phyloP scores from a whole-genome alignment of 345 rosid species.

The Aegle marmelos region DNA sequence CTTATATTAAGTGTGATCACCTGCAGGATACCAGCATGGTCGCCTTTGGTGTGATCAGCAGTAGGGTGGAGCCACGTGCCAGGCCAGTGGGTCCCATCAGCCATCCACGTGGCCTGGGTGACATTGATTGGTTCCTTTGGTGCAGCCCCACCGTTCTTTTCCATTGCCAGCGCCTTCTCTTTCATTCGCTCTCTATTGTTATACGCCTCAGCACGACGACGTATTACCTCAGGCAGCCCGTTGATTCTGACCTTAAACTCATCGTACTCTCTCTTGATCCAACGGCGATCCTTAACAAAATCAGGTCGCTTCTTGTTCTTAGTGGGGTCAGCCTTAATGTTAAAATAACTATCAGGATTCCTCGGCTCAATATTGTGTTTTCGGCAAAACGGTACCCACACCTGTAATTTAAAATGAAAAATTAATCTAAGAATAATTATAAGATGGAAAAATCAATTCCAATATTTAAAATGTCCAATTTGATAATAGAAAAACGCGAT shows the following conservation, averaged over 20 bases:
- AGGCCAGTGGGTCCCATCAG: slow-evolving; percentile 98
- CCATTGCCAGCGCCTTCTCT: slow-evolving; percentile 51
- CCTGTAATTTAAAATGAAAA: background rate
- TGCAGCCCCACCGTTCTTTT: slow-evolving; percentile 53
- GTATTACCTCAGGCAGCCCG: slow-evolving; percentile 75
- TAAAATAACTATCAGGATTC: slow-evolving; percentile 91
- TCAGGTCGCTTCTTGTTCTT: slow-evolving; percentile 80
- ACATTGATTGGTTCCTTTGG: slow-evolving; percentile 47
- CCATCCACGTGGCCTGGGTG: slow-evolving; percentile 92
- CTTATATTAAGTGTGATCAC: slow-evolving; percentile 14
- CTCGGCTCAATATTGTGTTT: slow-evolving; percentile 89
- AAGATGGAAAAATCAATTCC: background rate
- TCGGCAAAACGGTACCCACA: slow-evolving; percentile 95
- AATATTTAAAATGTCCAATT: too few species aligned
- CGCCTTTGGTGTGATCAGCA: slow-evolving; percentile 78
- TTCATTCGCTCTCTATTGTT: slow-evolving; percentile 61
- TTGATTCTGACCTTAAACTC: slow-evolving; percentile 95
- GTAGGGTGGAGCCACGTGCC: slow-evolving; percentile 74
- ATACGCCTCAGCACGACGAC: slow-evolving; percentile 56
- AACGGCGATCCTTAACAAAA: slow-evolving; percentile 88
- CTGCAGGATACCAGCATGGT: slow-evolving; percentile 87
- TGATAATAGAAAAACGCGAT: too few species aligned
- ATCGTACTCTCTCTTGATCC: slow-evolving; percentile 96
- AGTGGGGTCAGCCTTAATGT: slow-evolving; percentile 64
- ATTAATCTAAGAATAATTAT: background rate